phyloP scores from a whole-genome alignment of 2,329 filamentous ascomycete species.

The Fusarium multiceps region DNA sequence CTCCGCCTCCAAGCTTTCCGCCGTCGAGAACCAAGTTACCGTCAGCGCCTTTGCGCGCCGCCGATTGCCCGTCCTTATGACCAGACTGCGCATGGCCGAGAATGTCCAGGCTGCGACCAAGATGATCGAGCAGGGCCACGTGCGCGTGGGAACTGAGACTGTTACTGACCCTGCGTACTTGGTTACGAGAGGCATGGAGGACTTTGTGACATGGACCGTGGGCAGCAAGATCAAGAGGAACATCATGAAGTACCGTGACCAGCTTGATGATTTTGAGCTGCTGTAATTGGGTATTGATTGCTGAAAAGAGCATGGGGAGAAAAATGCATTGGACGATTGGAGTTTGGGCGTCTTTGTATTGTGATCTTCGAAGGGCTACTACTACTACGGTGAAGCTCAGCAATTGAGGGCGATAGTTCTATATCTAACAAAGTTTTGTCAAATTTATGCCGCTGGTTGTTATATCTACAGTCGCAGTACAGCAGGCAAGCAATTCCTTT shows the following conservation, averaged over 20 bases:
- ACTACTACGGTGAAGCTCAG: neutral
- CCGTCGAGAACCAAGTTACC: conserved; percentile 88
- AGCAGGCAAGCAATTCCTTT: neutral
- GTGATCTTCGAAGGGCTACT: conserved; percentile 9
- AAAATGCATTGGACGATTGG: conserved; percentile 25
- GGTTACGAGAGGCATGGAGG: conserved; percentile 90
- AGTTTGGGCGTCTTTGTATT: conserved; percentile 38
- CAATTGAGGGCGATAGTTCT: neutral
- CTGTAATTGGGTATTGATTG: conserved; percentile 62
- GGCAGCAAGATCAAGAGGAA: conserved; percentile 97
- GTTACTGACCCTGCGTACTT: conserved; percentile 91
- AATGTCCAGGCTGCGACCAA: conserved; percentile 85
- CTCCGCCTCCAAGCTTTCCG: conserved; percentile 79
- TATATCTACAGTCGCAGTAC: too few relatives aligned
- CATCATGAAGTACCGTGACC: conserved; percentile 93
- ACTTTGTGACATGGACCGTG: conserved; percentile 96
- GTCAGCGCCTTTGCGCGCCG: conserved; percentile 89
- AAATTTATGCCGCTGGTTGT: neutral
- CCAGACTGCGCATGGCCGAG: conserved; percentile 89
- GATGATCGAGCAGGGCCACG: conserved; percentile 94
- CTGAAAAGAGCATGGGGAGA: neutral
- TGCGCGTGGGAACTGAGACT: conserved; percentile 89
- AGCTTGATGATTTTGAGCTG: conserved; percentile 95
- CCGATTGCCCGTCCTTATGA: conserved; percentile 90
- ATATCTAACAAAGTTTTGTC: neutral